phyloP scores from a whole-genome alignment of 2,329 filamentous ascomycete species.

The Trichoderma cornu-damae region DNA sequence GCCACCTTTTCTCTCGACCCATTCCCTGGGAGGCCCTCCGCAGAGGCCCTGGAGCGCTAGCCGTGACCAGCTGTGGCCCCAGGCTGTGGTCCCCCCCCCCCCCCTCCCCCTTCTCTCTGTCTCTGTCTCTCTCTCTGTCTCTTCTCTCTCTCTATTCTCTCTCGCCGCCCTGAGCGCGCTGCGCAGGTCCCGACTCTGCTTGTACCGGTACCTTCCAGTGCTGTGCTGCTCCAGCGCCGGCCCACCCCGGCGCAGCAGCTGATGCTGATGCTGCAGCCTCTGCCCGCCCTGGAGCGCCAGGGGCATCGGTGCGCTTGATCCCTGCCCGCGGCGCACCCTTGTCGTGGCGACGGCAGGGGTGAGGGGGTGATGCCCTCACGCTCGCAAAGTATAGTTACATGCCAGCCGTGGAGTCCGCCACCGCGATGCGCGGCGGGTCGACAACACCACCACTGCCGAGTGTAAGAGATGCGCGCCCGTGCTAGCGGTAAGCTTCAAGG shows the following conservation, averaged over 20 bases:
- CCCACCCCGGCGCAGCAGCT: conserved; percentile 19
- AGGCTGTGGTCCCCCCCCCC: too few relatives aligned
- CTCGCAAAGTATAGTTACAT: background rate
- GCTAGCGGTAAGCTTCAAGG: too few relatives aligned
- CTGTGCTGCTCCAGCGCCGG: conserved; percentile 1
- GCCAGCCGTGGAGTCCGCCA: conserved; percentile 12
- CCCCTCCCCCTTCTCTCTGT: too few relatives aligned
- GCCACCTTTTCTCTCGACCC: too few relatives aligned
- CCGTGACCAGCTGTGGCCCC: conserved; percentile 11
- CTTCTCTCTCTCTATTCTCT: too few relatives aligned
- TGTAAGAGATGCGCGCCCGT: conserved; percentile 15
- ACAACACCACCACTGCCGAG: conserved; percentile 19
- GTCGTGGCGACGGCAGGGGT: background rate
- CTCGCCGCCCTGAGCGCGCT: too few relatives aligned
- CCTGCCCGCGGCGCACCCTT: conserved; percentile 1
- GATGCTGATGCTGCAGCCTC: conserved; percentile 13
- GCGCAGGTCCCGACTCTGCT: too few relatives aligned
- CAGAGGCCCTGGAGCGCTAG: conserved; percentile 7
- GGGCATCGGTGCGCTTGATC: conserved; percentile 16
- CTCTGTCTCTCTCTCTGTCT: too few relatives aligned
- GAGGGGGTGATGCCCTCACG: conserved; percentile 12
- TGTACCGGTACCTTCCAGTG: too few relatives aligned
- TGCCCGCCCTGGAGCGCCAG: conserved; percentile 16
- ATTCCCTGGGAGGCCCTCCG: too few relatives aligned
- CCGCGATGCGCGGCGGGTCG: conserved; percentile 19